phyloP scores from a whole-genome alignment of 2,329 filamentous ascomycete species.

The Aspergillus piperis region DNA sequence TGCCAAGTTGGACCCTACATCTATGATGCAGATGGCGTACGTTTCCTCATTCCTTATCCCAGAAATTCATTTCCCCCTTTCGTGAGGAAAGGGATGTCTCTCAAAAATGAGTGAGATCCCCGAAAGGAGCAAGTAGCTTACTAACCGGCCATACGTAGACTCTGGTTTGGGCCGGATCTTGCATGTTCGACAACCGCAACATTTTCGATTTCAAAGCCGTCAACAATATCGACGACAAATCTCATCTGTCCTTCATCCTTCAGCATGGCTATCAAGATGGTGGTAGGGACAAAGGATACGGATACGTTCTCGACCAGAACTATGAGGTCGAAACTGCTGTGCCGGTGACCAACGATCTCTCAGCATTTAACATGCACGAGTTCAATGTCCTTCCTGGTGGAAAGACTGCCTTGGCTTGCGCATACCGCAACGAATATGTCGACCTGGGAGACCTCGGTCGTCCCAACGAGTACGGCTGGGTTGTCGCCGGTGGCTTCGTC shows the following conservation, averaged over 20 bases:
- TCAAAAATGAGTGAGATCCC: not conserved
- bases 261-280: constrained; percentile 30
- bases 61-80: not conserved
- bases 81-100: not conserved
- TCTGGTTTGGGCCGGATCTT: constrained; percentile 53
- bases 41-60: constrained; percentile 12
- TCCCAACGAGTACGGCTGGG: constrained; percentile 33
- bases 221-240: constrained; percentile 44
- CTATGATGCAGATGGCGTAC: constrained; percentile 51
- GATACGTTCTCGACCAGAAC: constrained; percentile 51
- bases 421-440: constrained; percentile 25
- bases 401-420: constrained; percentile 35
- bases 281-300: constrained; percentile 46
- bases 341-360: constrained; percentile 28
- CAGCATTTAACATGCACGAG: constrained; percentile 45
- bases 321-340: constrained; percentile 47
- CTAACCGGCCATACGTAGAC: constrained; percentile 14
- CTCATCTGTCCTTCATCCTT: constrained; percentile 52
- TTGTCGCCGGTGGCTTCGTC: constrained; percentile 39
- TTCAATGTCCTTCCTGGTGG: constrained; percentile 42
- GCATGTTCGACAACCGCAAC: constrained; percentile 49
- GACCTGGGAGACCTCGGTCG: constrained; percentile 34
- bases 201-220: constrained; percentile 52
- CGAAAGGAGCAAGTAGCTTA: constrained; percentile 2
- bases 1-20: constrained; percentile 52